Evolutionary conservation across 257 asterid genomes (phyloP).

Genomic region (Solanum ossicruentum): DNA sequence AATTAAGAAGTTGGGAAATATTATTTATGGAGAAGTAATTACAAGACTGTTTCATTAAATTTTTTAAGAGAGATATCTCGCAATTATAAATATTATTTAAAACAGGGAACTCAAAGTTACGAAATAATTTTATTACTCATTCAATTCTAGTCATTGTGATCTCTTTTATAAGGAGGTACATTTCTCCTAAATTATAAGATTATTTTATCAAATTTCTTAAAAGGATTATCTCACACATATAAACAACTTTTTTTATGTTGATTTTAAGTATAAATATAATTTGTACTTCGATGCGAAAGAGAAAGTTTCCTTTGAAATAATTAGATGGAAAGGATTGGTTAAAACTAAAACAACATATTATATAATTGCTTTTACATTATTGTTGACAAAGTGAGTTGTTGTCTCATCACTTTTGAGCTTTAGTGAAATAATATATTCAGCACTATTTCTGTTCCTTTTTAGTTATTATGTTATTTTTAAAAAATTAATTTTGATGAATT

Average conservation of each 20-base stretch:
- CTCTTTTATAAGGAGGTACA: neutral
- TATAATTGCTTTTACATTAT: neutral
- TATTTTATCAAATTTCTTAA: neutral
- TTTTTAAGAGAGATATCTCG: too few species aligned
- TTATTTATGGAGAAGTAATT: neutral
- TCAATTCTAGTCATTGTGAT: too few species aligned
- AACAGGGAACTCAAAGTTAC: too few species aligned
- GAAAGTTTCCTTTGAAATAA: neutral
- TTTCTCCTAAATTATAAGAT: neutral
- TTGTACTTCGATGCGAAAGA: neutral
- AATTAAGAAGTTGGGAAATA: neutral
- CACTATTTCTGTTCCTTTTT: neutral
- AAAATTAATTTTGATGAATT: too few species aligned
- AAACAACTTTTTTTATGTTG: too few species aligned
- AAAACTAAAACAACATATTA: neutral
- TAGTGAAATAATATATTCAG: neutral
- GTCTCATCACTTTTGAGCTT: neutral
- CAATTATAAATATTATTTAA: too few species aligned
- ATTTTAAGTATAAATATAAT: too few species aligned
- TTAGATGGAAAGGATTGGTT: neutral
- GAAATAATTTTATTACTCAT: too few species aligned
- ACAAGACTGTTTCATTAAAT: too few species aligned
- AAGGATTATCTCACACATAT: too few species aligned
- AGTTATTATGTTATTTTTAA: too few species aligned
- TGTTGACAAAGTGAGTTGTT: neutral